These are phyloP conservation scores for Auriscalpium microsporum DNA, from an alignment of 768 basidiomycete species.

Conservation along the genomic window DNA sequence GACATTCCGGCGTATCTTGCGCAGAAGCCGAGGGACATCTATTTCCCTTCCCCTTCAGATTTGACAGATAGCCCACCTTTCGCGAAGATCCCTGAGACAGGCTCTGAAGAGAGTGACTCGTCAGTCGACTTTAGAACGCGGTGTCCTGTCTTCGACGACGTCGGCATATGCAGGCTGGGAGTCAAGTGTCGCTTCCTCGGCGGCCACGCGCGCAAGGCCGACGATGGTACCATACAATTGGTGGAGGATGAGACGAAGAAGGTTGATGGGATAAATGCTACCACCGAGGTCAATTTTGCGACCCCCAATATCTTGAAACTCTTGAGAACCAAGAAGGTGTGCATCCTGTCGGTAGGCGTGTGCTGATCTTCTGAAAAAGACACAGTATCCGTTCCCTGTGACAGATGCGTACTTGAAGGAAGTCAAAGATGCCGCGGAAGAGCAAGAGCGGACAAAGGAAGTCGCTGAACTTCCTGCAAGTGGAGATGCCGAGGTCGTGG, in stretches of 20 bases:
- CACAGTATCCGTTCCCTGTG: constrained; percentile 58
- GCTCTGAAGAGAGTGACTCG: constrained; percentile 23
- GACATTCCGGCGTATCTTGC: constrained; percentile 69
- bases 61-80: constrained; percentile 46
- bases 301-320: constrained; percentile 48
- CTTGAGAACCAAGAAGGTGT: constrained; percentile 62
- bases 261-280: constrained; percentile 34
- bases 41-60: constrained; percentile 38
- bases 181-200: constrained; percentile 89
- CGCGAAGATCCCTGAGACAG: constrained; percentile 23
- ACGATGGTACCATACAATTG: constrained; percentile 36
- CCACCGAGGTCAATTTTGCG: constrained; percentile 65
- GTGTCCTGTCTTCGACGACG: constrained; percentile 62
- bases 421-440: constrained; percentile 24
- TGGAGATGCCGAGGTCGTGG: constrained; percentile 3
- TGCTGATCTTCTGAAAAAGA: background rate
- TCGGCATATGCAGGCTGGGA: constrained; percentile 75
- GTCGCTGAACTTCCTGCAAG: no score
- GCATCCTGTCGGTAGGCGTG: background rate
- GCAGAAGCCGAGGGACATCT: constrained; percentile 67
- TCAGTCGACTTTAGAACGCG: constrained; percentile 38
- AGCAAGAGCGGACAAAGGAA: constrained; percentile 2
- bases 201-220: constrained; percentile 52
- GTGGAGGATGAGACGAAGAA: constrained; percentile 53
- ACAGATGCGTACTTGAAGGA: constrained; percentile 54